Conservation (phyloP, 805 yeast genomes). For the Schwanniomyces polymorphus region DNA sequence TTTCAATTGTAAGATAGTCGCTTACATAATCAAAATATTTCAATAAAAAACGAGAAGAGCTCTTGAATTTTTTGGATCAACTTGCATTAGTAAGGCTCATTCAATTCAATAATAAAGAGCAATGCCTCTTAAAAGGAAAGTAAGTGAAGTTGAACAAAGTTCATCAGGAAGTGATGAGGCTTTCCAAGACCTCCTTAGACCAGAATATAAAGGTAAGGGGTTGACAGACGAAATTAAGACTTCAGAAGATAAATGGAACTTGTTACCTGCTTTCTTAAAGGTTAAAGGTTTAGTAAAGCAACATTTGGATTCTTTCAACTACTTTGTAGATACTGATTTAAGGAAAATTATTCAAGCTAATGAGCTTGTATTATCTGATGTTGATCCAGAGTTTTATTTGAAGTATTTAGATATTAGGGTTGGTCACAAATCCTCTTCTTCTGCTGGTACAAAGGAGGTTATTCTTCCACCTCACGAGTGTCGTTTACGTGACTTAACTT, state of each 20-base stretch:
- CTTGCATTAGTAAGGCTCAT: background rate
- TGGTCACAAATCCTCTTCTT: conserved; percentile 70
- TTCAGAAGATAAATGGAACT: conserved; percentile 95
- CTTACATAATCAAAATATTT: conserved; percentile 5
- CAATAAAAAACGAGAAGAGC: conserved; percentile 3
- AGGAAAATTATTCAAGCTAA: conserved; percentile 92
- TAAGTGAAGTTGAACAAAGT: conserved; percentile 5
- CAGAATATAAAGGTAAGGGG: conserved; percentile 81
- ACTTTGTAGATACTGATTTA: conserved; percentile 90
- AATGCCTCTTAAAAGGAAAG: conserved; percentile 14
- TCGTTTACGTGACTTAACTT: conserved; percentile 88
- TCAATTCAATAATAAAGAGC: background rate
- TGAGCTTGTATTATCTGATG: conserved; percentile 85
- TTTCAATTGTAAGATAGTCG: background rate
- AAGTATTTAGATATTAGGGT: conserved; percentile 92
- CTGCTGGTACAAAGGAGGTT: conserved; percentile 53
- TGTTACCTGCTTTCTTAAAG: conserved; percentile 91
- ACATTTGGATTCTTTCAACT: conserved; percentile 97
- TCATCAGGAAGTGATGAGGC: conserved; percentile 48
- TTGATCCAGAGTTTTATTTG: conserved; percentile 94
- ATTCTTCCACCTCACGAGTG: conserved; percentile 91
- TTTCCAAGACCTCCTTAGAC: conserved; percentile 75
- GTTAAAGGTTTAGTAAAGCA: conserved; percentile 97
- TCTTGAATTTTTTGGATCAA: background rate
- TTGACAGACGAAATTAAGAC: conserved; percentile 86